Percentiles rank a stretch among this genome's conserved stretches.
phyloP scores from a whole-genome alignment of 768 basidiomycete genomes.

The Podaxis sp. region DNA sequence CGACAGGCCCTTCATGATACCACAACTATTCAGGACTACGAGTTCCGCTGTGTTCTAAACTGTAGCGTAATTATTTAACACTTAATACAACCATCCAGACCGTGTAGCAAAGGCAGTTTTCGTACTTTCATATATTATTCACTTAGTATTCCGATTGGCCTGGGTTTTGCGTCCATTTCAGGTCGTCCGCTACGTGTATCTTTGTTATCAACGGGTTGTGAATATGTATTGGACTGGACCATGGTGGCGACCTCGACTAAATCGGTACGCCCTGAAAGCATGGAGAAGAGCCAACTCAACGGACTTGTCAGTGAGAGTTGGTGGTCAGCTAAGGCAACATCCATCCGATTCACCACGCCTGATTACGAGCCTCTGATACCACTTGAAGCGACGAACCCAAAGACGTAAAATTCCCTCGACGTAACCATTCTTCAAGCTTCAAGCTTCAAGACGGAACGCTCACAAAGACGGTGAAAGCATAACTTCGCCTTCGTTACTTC shows the following conservation, averaged over 20 bases:
- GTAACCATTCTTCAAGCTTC: neutral
- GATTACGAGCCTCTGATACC: neutral
- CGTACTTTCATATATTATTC: neutral
- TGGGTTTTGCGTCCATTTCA: neutral
- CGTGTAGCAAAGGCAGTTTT: neutral
- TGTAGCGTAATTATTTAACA: neutral
- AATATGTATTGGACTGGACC: neutral
- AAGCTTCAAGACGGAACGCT: neutral
- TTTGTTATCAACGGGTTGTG: neutral
- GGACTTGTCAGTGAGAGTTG: neutral
- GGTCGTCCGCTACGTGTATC: neutral
- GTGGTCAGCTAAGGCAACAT: neutral
- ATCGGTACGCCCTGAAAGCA: neutral
- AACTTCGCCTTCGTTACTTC: no score
- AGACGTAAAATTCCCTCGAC: neutral
- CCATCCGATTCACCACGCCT: neutral
- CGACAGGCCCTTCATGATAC: conserved; percentile 70
- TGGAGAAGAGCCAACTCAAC: neutral
- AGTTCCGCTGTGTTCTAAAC: conserved; percentile 68
- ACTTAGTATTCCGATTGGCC: neutral
- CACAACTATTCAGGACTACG: conserved; percentile 70
- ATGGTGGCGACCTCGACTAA: neutral
- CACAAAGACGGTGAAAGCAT: no score
- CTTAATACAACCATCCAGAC: neutral
- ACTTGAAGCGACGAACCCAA: neutral